Evolutionary conservation across 352 stramenopile species (phyloP), one percentile per base, ranked within the genome.

Genomic region (Pythium vanterpoolii): DNA sequence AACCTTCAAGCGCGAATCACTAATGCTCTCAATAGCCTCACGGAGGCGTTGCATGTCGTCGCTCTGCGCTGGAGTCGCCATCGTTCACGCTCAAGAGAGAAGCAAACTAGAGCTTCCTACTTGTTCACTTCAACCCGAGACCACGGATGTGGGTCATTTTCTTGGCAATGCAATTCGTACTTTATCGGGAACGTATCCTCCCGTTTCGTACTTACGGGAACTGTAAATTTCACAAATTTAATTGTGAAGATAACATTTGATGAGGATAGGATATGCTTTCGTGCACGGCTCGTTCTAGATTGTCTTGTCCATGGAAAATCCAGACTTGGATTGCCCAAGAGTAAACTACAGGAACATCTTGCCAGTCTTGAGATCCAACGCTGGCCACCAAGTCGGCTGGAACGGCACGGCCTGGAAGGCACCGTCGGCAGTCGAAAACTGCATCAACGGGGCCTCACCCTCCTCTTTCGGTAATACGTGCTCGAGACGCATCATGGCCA

Each of bases 401-500:
- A 79, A 93, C 33, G 86, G 86, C 23, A 93, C 64, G 14, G 72
- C 83, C 30, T 86, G 67, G 60, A 90, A 92, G 3, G 69, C 65
- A 42, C 82, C 84, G 33, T 93, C 79, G 5, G 73, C 63, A 2
- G 83, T 91, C 39, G 70, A 72, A 42, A 93, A 93, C 34, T 81
- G 60, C 71, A 87, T 86, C 23, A 52, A 44, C 1, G 74, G 76
- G 36, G 64, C 36, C 26, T 68, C 65, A 8, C 73, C 76, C 6
- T 68, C 68, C 16, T 79, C 71, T 30, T 77, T 78, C 9, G 74
- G 69, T 21, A 85, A 50, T 28, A 95, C 55, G 44, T 87, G 69
- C 45, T 86, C 81, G 4, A 95, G 67, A 24, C 85, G 83, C 71
- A 95, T 85, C 83, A 95, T 95, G 11, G 77, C 77, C 27, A 92